Evolutionary conservation across 768 basidiomycete species (phyloP).

Genomic region (Obba rivulosa): DNA sequence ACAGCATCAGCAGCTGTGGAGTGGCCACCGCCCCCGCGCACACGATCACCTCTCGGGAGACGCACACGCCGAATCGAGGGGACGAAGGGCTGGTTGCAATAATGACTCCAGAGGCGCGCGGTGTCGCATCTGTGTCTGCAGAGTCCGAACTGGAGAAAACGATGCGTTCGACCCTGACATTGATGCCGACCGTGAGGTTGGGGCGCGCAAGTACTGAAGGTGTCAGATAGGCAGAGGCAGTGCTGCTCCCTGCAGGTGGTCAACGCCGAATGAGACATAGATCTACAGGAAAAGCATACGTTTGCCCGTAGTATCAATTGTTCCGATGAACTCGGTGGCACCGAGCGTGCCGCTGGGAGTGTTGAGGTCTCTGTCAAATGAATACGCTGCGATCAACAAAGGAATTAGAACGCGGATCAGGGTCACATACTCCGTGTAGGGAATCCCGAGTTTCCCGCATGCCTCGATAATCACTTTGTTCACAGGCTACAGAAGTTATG

Average conservation of each 20-base stretch:
- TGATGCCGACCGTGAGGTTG: slow-evolving; percentile 20
- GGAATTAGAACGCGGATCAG: not conserved
- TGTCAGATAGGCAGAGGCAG: slow-evolving; percentile 23
- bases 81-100: slow-evolving; percentile 2
- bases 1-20: slow-evolving; percentile 20
- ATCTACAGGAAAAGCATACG: slow-evolving; percentile 7
- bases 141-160: slow-evolving; percentile 7
- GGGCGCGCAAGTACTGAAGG: slow-evolving; percentile 14
- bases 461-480: slow-evolving; percentile 1
- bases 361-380: slow-evolving; percentile 13
- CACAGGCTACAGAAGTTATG: slow-evolving; percentile 4
- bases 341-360: slow-evolving; percentile 11
- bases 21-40: slow-evolving; percentile 11
- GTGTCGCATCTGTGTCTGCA: not conserved
- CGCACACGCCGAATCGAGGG: slow-evolving; percentile 7
- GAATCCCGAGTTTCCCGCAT: not conserved
- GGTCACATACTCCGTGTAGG: not conserved
- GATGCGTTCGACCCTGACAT: slow-evolving; percentile 13
- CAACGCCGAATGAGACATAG: no score
- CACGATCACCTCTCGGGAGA: slow-evolving; percentile 14
- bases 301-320: slow-evolving; percentile 12
- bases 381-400: not conserved
- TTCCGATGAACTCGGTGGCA: slow-evolving; percentile 7
- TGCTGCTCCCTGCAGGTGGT: slow-evolving; percentile 16
- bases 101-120: slow-evolving; percentile 8